phyloP scores from a whole-genome alignment of 2,329 filamentous ascomycete species.

The Talaromyces rugulosus region DNA sequence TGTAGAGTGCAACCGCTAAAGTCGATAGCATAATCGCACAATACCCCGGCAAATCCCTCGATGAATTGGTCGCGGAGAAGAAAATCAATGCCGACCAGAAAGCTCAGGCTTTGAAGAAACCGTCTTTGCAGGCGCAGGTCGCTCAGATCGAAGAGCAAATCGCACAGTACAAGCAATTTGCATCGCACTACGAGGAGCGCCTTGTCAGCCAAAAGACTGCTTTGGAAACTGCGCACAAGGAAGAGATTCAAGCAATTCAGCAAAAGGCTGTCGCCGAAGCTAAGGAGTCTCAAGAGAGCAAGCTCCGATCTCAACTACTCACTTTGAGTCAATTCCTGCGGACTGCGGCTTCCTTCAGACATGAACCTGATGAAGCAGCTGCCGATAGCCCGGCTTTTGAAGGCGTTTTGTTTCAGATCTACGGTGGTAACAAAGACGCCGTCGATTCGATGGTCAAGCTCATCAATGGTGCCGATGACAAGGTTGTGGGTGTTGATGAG shows the following conservation, averaged over 20 bases:
- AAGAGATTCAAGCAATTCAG: conserved; percentile 52
- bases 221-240: conserved; percentile 51
- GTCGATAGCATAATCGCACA: conserved; percentile 58
- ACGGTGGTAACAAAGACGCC: conserved; percentile 58
- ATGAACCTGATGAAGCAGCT: conserved; percentile 54
- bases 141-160: conserved; percentile 59
- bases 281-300: conserved; percentile 42
- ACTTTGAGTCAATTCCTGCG: conserved; percentile 59
- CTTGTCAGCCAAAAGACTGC: conserved; percentile 53
- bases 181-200: conserved; percentile 55
- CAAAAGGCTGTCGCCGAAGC: conserved; percentile 49
- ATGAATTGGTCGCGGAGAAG: conserved; percentile 58
- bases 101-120: conserved; percentile 60
- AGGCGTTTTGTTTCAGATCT: conserved; percentile 59
- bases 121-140: conserved; percentile 53
- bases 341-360: conserved; percentile 58
- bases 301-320: conserved; percentile 53
- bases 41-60: conserved; percentile 56
- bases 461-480: conserved; percentile 57
- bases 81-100: conserved; percentile 65
- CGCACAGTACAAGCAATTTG: conserved; percentile 56
- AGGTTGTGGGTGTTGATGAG: conserved; percentile 54
- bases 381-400: conserved; percentile 60
- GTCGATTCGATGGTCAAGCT: conserved; percentile 58
- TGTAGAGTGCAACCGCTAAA: conserved; percentile 55